Percentiles rank a stretch among this genome's conserved stretches.
These are phyloP conservation scores for Guyanaporus albipodus DNA, from an alignment of 768 basidiomycete species.

Conservation along the genomic window DNA sequence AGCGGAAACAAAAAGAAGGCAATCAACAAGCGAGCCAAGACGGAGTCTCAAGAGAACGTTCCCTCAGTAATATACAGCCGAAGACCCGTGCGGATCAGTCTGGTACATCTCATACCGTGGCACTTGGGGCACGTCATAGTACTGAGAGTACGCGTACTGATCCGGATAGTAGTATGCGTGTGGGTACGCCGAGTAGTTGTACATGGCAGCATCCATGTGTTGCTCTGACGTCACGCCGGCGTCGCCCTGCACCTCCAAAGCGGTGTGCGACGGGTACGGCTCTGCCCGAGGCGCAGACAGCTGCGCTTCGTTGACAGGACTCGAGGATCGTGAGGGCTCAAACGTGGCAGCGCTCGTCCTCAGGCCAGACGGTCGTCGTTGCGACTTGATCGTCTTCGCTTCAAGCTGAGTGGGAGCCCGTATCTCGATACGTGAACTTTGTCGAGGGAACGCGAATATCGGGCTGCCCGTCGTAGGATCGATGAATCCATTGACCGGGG, in stretches of 20 bases:
- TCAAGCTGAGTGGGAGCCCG: conserved; percentile 48
- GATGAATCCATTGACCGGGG: conserved; percentile 58
- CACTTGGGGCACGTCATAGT: conserved; percentile 64
- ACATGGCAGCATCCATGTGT: conserved; percentile 37
- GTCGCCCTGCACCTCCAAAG: conserved; percentile 16
- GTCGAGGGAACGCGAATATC: conserved; percentile 72
- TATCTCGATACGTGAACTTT: conserved; percentile 70
- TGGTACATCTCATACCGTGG: conserved; percentile 68
- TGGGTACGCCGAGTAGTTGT: conserved; percentile 53
- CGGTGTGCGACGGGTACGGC: conserved; percentile 10
- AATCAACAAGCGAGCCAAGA: conserved; percentile 13
- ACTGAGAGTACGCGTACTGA: conserved; percentile 60
- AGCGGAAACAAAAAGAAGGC: not conserved
- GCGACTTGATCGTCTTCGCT: conserved; percentile 18
- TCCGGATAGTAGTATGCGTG: conserved; percentile 71
- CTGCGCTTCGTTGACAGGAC: conserved; percentile 19
- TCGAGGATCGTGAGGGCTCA: conserved; percentile 39
- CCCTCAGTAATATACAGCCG: conserved; percentile 58
- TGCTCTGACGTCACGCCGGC: conserved; percentile 21
- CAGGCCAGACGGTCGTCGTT: conserved; percentile 37
- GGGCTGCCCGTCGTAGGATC: conserved; percentile 64
- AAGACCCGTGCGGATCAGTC: conserved; percentile 45
- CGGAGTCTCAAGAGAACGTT: conserved; percentile 8
- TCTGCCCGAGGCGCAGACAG: conserved; percentile 7
- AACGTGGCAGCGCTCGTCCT: conserved; percentile 51